phyloP scores from a whole-genome alignment of 805 yeast species.

The Saccharomyces mikatae region DNA sequence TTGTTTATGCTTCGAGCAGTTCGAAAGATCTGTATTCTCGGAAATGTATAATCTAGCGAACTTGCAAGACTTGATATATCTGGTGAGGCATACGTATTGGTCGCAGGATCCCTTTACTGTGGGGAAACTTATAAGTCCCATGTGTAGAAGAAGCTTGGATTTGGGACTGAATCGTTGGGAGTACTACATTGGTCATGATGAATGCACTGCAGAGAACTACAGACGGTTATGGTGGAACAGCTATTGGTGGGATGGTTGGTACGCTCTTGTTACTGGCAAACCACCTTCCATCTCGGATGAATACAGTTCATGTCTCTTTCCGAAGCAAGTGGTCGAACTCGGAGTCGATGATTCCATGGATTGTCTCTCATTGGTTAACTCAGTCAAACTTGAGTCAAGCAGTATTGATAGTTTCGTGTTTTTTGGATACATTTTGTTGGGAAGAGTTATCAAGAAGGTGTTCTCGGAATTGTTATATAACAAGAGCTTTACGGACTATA shows the following conservation, averaged over 20 bases:
- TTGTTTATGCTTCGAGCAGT: not conserved
- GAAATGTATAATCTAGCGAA: constrained; percentile 1
- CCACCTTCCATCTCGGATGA: constrained; percentile 5
- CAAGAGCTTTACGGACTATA: constrained; percentile 7
- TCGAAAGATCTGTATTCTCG: constrained; percentile 2
- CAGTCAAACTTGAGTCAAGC: constrained; percentile 1
- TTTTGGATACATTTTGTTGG: constrained; percentile 6
- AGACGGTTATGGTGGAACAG: constrained; percentile 14
- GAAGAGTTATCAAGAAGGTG: constrained; percentile 1
- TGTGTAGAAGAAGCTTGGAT: constrained; percentile 1
- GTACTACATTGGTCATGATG: constrained; percentile 7
- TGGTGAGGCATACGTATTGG: constrained; percentile 3
- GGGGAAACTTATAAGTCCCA: constrained; percentile 2
- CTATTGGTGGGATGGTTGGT: constrained; percentile 17
- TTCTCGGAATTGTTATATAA: constrained; percentile 5
- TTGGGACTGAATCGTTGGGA: constrained; percentile 13
- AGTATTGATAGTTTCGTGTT: not conserved
- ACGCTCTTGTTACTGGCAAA: constrained; percentile 8
- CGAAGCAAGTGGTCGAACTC: constrained; percentile 7
- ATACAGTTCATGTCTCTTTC: constrained; percentile 8
- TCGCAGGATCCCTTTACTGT: not conserved
- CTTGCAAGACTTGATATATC: not conserved
- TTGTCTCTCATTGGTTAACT: constrained; percentile 1
- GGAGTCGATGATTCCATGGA: constrained; percentile 13
- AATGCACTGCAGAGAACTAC: constrained; percentile 7